Conservation (phyloP, 768 basidiomycete species). For the Chiua virens region DNA sequence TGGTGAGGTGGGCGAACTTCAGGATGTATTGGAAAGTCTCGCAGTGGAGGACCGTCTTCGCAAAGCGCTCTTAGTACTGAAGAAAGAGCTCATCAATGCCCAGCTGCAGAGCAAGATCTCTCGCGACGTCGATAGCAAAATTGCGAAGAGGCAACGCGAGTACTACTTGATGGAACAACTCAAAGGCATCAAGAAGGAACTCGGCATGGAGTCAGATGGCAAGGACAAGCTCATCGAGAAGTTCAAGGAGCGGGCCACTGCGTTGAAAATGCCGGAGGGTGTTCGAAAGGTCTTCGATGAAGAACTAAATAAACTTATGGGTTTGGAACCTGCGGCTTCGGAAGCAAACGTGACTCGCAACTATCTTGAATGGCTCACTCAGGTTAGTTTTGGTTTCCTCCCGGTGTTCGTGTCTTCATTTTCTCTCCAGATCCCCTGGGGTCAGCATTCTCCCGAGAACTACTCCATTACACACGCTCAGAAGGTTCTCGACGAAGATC, state of each 20-base stretch:
- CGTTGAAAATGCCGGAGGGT: slow-evolving; percentile 83
- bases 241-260: slow-evolving; percentile 81
- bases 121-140: slow-evolving; percentile 91
- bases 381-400: slow-evolving; percentile 41
- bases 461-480: slow-evolving; percentile 83
- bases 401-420: not conserved
- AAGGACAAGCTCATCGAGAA: slow-evolving; percentile 94
- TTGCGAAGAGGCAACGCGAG: slow-evolving; percentile 91
- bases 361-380: slow-evolving; percentile 91
- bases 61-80: slow-evolving; percentile 88
- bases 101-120: slow-evolving; percentile 92
- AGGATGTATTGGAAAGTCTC: slow-evolving; percentile 88
- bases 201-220: slow-evolving; percentile 93
- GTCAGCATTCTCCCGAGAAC: slow-evolving; percentile 90
- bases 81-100: slow-evolving; percentile 97
- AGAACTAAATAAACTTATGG: slow-evolving; percentile 86
- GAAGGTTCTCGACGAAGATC: slow-evolving; percentile 88
- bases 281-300: slow-evolving; percentile 96
- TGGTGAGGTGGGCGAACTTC: slow-evolving; percentile 89
- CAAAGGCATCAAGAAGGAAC: slow-evolving; percentile 93
- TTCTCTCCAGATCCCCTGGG: slow-evolving; percentile 85
- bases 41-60: slow-evolving; percentile 86
- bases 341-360: slow-evolving; percentile 95
- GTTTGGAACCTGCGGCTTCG: slow-evolving; percentile 86
- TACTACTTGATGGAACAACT: slow-evolving; percentile 97